phyloP scores from a whole-genome alignment of 83 land plant species.

The Diphasiastrum complanatum region DNA sequence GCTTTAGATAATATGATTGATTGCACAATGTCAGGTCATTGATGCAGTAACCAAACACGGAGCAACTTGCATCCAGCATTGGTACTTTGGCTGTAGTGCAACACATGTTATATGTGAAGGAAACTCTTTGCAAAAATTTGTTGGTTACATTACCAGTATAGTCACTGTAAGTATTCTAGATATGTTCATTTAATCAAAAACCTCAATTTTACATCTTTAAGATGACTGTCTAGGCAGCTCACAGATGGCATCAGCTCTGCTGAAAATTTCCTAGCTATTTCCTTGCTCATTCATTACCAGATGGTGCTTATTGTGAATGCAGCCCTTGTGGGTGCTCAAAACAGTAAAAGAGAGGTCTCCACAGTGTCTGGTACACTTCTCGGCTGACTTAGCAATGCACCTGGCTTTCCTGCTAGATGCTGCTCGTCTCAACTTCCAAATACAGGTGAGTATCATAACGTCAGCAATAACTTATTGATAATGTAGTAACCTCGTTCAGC shows the following conservation, averaged over 20 bases:
- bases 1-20: neutral
- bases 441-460: neutral
- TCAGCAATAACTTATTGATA: neutral
- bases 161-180: neutral
- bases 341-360: neutral
- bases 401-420: neutral
- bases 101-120: conserved; percentile 7
- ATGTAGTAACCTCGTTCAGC: neutral
- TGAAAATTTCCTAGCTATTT: neutral
- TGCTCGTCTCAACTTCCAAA: neutral
- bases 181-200: too few species aligned
- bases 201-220: too few species aligned
- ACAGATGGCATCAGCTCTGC: neutral
- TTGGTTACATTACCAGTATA: neutral
- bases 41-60: conserved; percentile 6
- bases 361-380: conserved; percentile 3
- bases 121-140: neutral
- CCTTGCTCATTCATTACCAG: neutral
- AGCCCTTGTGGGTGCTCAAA: conserved; percentile 6
- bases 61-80: conserved; percentile 2
- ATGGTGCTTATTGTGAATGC: too few species aligned
- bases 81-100: conserved; percentile 11
- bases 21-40: neutral
- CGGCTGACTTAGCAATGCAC: conserved; percentile 1
- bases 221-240: too few species aligned